Evolutionary conservation across 192 early-diverging fungal genomes (phyloP).

Genomic region (Irineochytrium annulatum): DNA sequence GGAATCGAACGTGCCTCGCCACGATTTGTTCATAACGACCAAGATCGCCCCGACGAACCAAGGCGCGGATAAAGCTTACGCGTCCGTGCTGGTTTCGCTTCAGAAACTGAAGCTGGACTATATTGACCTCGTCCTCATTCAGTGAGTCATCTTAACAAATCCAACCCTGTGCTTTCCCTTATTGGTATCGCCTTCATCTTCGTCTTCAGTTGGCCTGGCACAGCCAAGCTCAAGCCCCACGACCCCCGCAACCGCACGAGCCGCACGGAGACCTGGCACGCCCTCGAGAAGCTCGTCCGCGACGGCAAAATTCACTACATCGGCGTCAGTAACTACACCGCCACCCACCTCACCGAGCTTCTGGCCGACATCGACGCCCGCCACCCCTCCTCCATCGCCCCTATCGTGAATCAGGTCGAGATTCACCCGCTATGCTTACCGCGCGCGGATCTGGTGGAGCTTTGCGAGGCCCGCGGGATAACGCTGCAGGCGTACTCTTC

Average conservation of each 20-base stretch:
- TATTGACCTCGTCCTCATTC: conserved; percentile 29
- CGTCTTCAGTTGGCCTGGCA: conserved; percentile 38
- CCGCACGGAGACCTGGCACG: conserved; percentile 31
- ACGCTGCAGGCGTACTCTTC: conserved; percentile 32
- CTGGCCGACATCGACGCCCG: conserved; percentile 14
- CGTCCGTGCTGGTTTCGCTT: conserved; percentile 25
- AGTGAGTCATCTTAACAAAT: too few relatives aligned
- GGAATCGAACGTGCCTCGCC: conserved; percentile 2
- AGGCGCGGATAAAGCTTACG: conserved; percentile 32
- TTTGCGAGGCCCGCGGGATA: conserved; percentile 19
- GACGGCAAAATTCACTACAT: conserved; percentile 52
- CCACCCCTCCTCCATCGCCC: conserved; percentile 15
- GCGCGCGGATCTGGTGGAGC: conserved; percentile 3
- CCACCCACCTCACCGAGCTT: conserved; percentile 51
- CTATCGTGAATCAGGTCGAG: conserved; percentile 31
- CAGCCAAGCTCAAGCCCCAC: conserved; percentile 8
- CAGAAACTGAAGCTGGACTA: conserved; percentile 21
- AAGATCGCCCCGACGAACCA: conserved; percentile 39
- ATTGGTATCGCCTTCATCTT: too few relatives aligned
- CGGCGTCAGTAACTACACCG: conserved; percentile 67
- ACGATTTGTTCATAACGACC: conserved; percentile 39
- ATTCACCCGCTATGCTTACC: conserved; percentile 34
- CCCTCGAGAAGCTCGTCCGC: conserved; percentile 29
- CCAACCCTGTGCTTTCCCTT: too few relatives aligned
- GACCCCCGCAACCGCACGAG: conserved; percentile 23